These are phyloP conservation scores for Coemansia sp. DNA, from an alignment of 371 early-diverging fungal genomes.

Conservation along the genomic window DNA sequence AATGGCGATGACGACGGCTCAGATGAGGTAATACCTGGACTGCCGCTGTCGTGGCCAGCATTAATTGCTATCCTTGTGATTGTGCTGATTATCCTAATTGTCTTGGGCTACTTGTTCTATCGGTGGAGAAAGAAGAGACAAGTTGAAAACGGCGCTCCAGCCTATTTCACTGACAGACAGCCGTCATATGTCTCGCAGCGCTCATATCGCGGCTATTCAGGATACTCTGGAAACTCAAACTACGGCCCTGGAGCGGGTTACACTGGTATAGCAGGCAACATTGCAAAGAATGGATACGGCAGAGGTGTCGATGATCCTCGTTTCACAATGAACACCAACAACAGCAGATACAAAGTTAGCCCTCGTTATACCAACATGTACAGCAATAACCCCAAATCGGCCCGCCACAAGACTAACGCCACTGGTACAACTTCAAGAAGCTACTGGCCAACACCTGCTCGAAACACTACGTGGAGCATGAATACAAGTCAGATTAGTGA, in stretches of 20 bases:
- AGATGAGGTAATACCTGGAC: slow-evolving; percentile 1
- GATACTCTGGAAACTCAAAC: not conserved
- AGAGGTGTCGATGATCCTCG: not conserved
- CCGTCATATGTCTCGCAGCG: not conserved
- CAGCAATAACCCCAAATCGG: no score
- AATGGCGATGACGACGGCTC: not conserved
- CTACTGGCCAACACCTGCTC: slow-evolving; percentile 9
- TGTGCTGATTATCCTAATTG: not conserved
- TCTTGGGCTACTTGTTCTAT: not conserved
- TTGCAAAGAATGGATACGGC: not conserved
- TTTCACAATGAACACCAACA: not conserved
- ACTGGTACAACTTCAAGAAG: not conserved
- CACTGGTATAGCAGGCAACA: slow-evolving; percentile 2
- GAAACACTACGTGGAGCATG: slow-evolving; percentile 9
- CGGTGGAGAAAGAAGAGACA: slow-evolving; percentile 7
- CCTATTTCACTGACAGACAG: not conserved
- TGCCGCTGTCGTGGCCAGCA: not conserved
- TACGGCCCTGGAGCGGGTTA: not conserved
- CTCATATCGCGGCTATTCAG: slow-evolving; percentile 1
- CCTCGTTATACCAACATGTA: not conserved
- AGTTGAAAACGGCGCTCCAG: not conserved
- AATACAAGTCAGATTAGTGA: slow-evolving; percentile 5
- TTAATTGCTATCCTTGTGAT: slow-evolving; percentile 1
- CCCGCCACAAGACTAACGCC: not conserved
- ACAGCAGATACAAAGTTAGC: not conserved